Percentiles rank a stretch among this genome's conserved stretches.
These are phyloP conservation scores for Corchorus capsularis DNA, from an alignment of 345 rosid genomes.

Conservation along the genomic window DNA sequence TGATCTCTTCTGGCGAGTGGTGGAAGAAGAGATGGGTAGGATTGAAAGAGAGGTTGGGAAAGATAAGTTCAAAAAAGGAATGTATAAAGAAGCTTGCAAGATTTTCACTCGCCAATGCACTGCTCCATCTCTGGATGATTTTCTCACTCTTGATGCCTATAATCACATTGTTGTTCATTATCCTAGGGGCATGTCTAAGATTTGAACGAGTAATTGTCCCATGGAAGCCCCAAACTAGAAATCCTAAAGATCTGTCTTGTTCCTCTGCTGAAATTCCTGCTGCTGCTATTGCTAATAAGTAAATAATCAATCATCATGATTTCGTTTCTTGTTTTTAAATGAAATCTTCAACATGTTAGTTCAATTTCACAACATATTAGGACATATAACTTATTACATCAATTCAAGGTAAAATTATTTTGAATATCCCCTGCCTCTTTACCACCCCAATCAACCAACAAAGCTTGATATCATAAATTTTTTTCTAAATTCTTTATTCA, in stretches of 20 bases:
- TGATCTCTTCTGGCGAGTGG: slow-evolving; percentile 76
- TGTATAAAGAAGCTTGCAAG: slow-evolving; percentile 76
- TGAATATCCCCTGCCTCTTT: no score
- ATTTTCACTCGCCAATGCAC: slow-evolving; percentile 76
- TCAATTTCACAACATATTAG: background rate
- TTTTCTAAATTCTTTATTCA: background rate
- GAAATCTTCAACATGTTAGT: background rate
- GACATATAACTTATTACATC: background rate
- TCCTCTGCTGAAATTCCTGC: background rate
- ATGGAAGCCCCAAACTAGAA: background rate
- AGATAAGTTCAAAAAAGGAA: slow-evolving; percentile 70
- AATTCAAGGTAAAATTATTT: background rate
- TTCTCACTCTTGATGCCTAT: slow-evolving; percentile 78
- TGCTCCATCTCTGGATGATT: slow-evolving; percentile 63
- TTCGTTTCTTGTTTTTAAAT: background rate
- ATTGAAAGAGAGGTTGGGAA: slow-evolving; percentile 86
- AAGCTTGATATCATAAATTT: no score
- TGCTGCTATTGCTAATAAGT: slow-evolving; percentile 1
- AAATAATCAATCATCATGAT: background rate
- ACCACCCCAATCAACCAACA: no score
- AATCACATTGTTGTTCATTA: slow-evolving; percentile 62
- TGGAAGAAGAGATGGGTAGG: slow-evolving; percentile 84
- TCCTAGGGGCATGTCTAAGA: slow-evolving; percentile 56
- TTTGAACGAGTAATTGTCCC: slow-evolving; percentile 33
- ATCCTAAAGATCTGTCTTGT: background rate